A percentile compares a stretch with the other conserved stretches of the same genome.
Evolutionary conservation across 2,329 filamentous ascomycete genomes (phyloP).

Genomic region (Westerdykella ornata): DNA sequence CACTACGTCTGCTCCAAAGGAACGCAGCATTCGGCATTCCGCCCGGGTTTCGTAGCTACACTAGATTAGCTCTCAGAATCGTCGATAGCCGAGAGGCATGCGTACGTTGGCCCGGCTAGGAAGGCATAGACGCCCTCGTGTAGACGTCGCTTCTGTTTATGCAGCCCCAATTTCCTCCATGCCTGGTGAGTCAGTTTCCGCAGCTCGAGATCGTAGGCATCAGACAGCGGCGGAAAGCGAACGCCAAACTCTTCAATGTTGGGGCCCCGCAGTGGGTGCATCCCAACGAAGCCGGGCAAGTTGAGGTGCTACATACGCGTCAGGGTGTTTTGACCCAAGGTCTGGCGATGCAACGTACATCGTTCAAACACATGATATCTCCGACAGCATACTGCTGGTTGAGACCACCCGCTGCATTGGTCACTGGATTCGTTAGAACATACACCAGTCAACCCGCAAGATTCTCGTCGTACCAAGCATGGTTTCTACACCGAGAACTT

Average conservation of each 20-base stretch:
- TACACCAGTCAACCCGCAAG: neutral
- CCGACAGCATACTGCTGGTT: conserved; percentile 59
- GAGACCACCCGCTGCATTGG: conserved; percentile 60
- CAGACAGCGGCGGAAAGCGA: conserved; percentile 57
- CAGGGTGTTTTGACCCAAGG: neutral
- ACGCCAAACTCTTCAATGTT: conserved; percentile 57
- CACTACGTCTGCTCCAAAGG: conserved; percentile 60
- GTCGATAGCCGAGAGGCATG: conserved; percentile 2
- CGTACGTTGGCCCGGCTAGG: conserved; percentile 55
- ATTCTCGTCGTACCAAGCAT: conserved; percentile 46
- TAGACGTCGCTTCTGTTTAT: conserved; percentile 46
- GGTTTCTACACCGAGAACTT: conserved; percentile 54
- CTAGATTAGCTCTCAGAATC: conserved; percentile 7
- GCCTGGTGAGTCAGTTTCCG: conserved; percentile 51
- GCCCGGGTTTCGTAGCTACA: conserved; percentile 57
- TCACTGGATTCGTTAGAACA: conserved; percentile 43
- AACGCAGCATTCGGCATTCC: conserved; percentile 56
- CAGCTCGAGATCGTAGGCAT: conserved; percentile 59
- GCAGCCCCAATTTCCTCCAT: conserved; percentile 47
- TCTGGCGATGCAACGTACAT: conserved; percentile 41
- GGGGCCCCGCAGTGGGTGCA: conserved; percentile 56
- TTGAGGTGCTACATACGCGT: conserved; percentile 51
- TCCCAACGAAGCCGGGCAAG: conserved; percentile 54
- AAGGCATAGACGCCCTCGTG: conserved; percentile 63
- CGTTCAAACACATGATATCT: conserved; percentile 59